Evolutionary conservation across 1,284 basidiomycete genomes (phyloP).

Genomic region (Ceratobasidium sp.): DNA sequence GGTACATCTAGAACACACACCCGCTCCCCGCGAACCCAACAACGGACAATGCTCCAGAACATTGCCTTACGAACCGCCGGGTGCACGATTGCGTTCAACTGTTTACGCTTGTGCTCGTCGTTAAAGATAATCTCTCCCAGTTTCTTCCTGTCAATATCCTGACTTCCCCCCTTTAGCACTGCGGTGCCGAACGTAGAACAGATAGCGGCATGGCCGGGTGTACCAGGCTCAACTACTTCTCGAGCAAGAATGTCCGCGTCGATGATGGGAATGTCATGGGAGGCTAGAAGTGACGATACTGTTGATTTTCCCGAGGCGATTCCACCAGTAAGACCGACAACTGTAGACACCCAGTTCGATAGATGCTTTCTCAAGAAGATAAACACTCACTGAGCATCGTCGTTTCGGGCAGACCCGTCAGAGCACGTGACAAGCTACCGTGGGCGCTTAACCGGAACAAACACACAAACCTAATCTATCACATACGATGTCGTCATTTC

Average conservation of each 20-base stretch:
- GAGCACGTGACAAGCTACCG: slow-evolving; percentile 1
- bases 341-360: slow-evolving; percentile 60
- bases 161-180: slow-evolving; percentile 77
- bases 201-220: slow-evolving; percentile 78
- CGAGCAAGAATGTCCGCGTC: slow-evolving; percentile 95
- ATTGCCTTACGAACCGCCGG: slow-evolving; percentile 87
- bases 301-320: slow-evolving; percentile 98
- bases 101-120: slow-evolving; percentile 77
- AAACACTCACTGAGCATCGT: slow-evolving; percentile 43
- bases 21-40: slow-evolving; percentile 84
- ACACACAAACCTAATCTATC: background rate
- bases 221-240: slow-evolving; percentile 88
- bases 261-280: slow-evolving; percentile 80
- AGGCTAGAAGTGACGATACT: slow-evolving; percentile 81
- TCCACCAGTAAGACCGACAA: slow-evolving; percentile 95
- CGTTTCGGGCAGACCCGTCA: background rate
- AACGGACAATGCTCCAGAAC: slow-evolving; percentile 74
- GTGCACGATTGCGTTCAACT: slow-evolving; percentile 90
- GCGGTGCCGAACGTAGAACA: slow-evolving; percentile 78
- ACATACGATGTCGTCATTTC: slow-evolving; percentile 1
- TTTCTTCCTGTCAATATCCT: slow-evolving; percentile 79
- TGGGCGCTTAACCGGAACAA: too few relatives aligned
- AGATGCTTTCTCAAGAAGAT: background rate
- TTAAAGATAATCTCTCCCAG: slow-evolving; percentile 90
- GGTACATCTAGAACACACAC: slow-evolving; percentile 93